Evolutionary conservation across 352 stramenopile species (phyloP).

Genomic region (Pseudoperonospora humuli): DNA sequence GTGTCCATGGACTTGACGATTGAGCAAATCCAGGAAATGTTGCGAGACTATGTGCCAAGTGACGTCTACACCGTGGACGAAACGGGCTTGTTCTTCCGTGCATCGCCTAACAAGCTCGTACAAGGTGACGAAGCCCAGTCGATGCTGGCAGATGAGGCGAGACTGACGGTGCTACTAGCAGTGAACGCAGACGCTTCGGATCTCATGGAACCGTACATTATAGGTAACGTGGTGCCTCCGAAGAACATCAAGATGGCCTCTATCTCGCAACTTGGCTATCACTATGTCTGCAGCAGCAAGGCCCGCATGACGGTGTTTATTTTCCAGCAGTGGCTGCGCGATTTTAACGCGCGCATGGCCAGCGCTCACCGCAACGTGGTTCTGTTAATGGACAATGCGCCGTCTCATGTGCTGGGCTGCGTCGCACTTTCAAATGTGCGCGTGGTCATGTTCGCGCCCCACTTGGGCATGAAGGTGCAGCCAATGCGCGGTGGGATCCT

Average conservation of each 20-base stretch:
- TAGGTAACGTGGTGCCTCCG: slow-evolving; percentile 59
- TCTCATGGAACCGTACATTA: slow-evolving; percentile 83
- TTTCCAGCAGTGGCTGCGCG: slow-evolving; percentile 82
- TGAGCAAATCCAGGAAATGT: slow-evolving; percentile 80
- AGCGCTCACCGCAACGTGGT: slow-evolving; percentile 77
- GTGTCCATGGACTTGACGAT: slow-evolving; percentile 76
- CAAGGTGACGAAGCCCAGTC: slow-evolving; percentile 73
- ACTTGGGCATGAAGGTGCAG: slow-evolving; percentile 81
- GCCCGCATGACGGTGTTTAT: slow-evolving; percentile 85
- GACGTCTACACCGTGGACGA: slow-evolving; percentile 85
- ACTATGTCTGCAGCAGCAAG: slow-evolving; percentile 82
- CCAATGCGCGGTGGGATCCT: slow-evolving; percentile 81
- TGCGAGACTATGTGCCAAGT: slow-evolving; percentile 72
- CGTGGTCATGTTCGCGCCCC: slow-evolving; percentile 78
- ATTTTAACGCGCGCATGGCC: slow-evolving; percentile 83
- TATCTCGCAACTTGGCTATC: slow-evolving; percentile 74
- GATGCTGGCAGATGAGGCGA: slow-evolving; percentile 61
- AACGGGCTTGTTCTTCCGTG: slow-evolving; percentile 78
- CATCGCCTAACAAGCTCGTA: slow-evolving; percentile 79
- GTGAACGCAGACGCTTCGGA: slow-evolving; percentile 70
- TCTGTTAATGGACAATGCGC: slow-evolving; percentile 81
- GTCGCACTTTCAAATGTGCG: slow-evolving; percentile 81
- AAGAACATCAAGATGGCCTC: slow-evolving; percentile 78
- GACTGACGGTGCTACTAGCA: slow-evolving; percentile 67
- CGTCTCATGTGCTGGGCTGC: slow-evolving; percentile 74